Base-by-base conservation (phyloP, 768 basidiomycete genomes). In the Tulasnella sp. region DNA sequence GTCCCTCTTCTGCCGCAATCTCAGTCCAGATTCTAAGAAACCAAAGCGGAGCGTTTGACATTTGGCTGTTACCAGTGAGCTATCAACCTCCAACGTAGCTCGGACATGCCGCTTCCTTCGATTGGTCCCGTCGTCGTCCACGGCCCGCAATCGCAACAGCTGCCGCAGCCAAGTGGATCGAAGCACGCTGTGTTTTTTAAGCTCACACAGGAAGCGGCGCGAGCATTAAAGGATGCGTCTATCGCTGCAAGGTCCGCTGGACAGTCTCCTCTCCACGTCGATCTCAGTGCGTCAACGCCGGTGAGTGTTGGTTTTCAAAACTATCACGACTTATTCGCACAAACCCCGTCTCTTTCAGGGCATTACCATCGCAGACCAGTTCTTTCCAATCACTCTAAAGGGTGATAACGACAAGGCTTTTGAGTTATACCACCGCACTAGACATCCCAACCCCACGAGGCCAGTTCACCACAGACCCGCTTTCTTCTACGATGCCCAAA, bases 161-260 rank as follows among this genome's bases (percentile, higher is more conserved):
- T n/a, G n/a, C n/a, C n/a, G n/a, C n/a, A n/a, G n/a, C 43, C 43
- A n/a, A 45, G 43, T 31, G 31, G 31, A 31, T 16, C 16, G 24
- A 42, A 40, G 25, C 42, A 28, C 20, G 49, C 49, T 16, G 27
- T 51, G 27, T 27, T 34, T 19, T 25, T 51, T 25, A 51, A 43
- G 49, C 40, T 51, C 27, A 24, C 49, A 22, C 37, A 24, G 6
- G 49, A 51, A 32, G 27, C 28, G 32, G 49, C 33, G 20, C 49
- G 49, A 22, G 37, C 49, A 19, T 42, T 51, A 24, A 51, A 51
- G 49, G 49, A 51, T 41, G 49, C 49, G 10, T 29, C 27, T 41
- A 32, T 40, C 5, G 32, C 41, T 15, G 49, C 40, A n/a, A 45
- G n/a, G 20, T 40, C 20, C 8, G 49, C 28, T 13, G 28, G 49